Percentiles rank a stretch among this genome's conserved stretches.
These are phyloP conservation scores for Trichoderma sp. DNA, from an alignment of 2,329 filamentous ascomycete species.

Conservation along the genomic window DNA sequence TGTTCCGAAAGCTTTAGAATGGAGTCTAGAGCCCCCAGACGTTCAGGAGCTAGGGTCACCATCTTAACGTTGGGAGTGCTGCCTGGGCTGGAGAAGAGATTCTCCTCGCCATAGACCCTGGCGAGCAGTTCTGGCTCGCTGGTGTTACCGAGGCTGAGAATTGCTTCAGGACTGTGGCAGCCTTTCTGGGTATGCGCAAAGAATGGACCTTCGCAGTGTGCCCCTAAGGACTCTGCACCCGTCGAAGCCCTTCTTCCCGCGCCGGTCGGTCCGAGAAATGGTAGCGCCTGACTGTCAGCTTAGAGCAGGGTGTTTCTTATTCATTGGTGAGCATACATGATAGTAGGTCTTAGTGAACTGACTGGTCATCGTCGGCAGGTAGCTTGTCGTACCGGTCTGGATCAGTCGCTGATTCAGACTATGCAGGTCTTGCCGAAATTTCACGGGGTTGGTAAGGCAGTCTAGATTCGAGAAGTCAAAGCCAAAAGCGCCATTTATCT, in stretches of 20 bases:
- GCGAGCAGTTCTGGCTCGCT: neutral
- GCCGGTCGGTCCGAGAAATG: neutral
- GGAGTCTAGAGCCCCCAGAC: neutral
- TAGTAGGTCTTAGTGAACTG: neutral
- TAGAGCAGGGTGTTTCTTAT: too few species aligned
- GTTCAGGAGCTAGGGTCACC: neutral
- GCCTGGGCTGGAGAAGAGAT: neutral
- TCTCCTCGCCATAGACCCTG: neutral
- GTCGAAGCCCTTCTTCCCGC: neutral
- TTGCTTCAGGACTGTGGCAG: neutral
- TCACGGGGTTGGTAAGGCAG: too few species aligned
- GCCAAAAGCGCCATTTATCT: too few species aligned
- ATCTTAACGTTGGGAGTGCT: neutral
- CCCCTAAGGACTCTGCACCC: neutral
- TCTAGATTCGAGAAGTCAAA: too few species aligned
- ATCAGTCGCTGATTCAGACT: neutral
- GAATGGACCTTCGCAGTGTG: neutral
- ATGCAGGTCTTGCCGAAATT: too few species aligned
- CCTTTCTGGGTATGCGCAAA: neutral
- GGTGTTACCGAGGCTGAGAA: neutral
- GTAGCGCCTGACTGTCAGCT: neutral
- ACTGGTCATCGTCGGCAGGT: neutral
- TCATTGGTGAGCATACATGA: neutral
- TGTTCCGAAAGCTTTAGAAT: neutral
- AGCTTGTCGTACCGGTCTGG: neutral